Base-by-base conservation (phyloP, 192 early-diverging fungal species). In the Podila epigama region DNA sequence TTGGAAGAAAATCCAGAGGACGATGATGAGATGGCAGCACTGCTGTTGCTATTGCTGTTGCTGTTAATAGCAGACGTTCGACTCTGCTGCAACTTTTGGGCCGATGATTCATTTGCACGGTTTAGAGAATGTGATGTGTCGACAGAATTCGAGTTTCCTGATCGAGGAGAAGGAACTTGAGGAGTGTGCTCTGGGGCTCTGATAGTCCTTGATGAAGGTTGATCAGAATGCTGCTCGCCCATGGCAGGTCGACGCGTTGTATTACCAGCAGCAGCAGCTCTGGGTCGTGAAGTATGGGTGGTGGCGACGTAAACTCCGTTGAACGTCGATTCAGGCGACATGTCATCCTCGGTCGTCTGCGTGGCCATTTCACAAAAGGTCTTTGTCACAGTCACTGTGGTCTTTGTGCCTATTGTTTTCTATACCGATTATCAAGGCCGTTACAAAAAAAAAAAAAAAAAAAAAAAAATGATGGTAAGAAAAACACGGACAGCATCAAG, bases 301-400 rank as follows among this genome's bases (percentile, higher is more conserved):
- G 15, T 35, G 28, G 20, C 44, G 22, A 77, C 50, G 3, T 56
- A 34, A 8, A 77, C 48, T 10, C 66, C 66, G 13, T 77, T 77
- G 34, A 39, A 77, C 13, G 39, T 52, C 2, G 73, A 59, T 0
- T 59, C 61, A 15, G 9, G 12, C 11, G 22, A 2, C 25, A 75
- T 35, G 12, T 64, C 60, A 20, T 77, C 73, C 32, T 77, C 73
- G 12, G 73, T 77, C 6, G 73, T 77, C 33, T 77, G 73, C 11
- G 73, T 77, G 9, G 66, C 65, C 66, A 68, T 77, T 51, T 77
- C 73, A 20, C 60, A 29, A 33, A 51, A 77, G 0, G 60, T 77
- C 34, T 57, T 77, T 25, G 51, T 37, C 0, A 63, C 29, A 1
- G 60, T 68, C 11, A 59, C 60, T 3, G 52, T 54, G 16, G 51